Evolutionary conservation across 1,139 yeast genomes (phyloP), one percentile per base, ranked within the genome.

Genomic region (Eremothecium coryli): DNA sequence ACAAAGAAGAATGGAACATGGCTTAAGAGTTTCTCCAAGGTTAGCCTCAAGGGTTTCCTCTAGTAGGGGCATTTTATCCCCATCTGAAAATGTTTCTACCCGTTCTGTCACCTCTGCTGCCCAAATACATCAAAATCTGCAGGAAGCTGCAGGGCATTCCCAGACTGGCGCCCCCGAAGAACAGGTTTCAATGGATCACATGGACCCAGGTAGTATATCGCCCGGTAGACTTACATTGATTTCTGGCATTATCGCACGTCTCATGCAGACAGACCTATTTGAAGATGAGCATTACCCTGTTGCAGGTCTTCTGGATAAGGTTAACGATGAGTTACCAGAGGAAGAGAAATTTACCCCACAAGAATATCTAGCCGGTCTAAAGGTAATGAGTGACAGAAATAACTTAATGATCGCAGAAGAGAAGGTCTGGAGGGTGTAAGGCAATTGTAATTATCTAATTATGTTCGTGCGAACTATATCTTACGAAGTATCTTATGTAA

Each of bases 371-470:
- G 68, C 71, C 13, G 86, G 78, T 14, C 57, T 79, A 35, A 56
- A 56, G 20, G 60, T 59, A 35, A 64, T 81, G 71, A 69, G 66
- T 32, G 64, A 60, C 4, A 74, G 73, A 45, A 76, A 75, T 46
- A 69, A 74, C 49, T 53, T 80, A 36, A 72, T 75, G 73, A 52
- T 68, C 18, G 69, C 75, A 23, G 85, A 76, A 33, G 81, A 71
- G 21, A 71, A 72, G 53, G 68, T 79, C 28, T 77, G 75, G 72
- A 68, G 70, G 56, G 71, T 76, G 32, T 73, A 38, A 43, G 15
- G 13, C 18, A 10, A n/a, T n/a, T n/a, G n/a, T n/a, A n/a, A n/a
- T n/a, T n/a, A n/a, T n/a, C n/a, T n/a, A n/a, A n/a, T n/a, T n/a
- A n/a, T n/a, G n/a, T n/a, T n/a, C n/a, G n/a, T n/a, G n/a, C n/a